These are phyloP conservation scores for Choanephora cucurbitarum DNA, from an alignment of 371 early-diverging fungal species.

Conservation along the genomic window DNA sequence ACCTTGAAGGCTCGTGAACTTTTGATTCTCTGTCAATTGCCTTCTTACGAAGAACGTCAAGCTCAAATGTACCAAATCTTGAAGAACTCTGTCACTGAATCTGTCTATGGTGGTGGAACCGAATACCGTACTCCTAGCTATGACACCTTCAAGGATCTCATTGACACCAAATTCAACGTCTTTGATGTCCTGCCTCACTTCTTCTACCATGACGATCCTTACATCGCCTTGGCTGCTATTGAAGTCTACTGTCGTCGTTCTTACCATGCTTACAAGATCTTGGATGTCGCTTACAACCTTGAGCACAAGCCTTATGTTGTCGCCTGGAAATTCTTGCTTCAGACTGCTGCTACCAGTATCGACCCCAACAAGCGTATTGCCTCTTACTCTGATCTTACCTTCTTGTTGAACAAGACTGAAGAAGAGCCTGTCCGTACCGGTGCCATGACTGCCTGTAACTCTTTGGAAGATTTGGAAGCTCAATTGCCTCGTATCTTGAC, in stretches of 20 bases:
- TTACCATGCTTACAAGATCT: constrained; percentile 93
- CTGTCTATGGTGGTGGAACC: constrained; percentile 70
- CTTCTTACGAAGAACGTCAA: constrained; percentile 90
- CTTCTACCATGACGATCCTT: constrained; percentile 83
- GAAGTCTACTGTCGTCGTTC: constrained; percentile 96
- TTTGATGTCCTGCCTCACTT: constrained; percentile 94
- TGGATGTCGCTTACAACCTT: constrained; percentile 78
- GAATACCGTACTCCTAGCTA: constrained; percentile 78
- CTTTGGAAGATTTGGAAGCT: constrained; percentile 54
- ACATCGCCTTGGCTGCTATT: constrained; percentile 85
- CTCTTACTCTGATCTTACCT: constrained; percentile 71
- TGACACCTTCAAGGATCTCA: constrained; percentile 84
- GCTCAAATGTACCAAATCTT: constrained; percentile 85
- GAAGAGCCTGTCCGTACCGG: constrained; percentile 71
- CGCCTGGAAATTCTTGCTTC: constrained; percentile 82
- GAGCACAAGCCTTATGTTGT: constrained; percentile 72
- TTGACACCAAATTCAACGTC: constrained; percentile 93
- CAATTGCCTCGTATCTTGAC: constrained; percentile 56
- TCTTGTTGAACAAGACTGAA: constrained; percentile 65
- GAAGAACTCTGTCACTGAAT: constrained; percentile 76
- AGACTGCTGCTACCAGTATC: constrained; percentile 48
- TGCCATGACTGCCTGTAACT: constrained; percentile 65
- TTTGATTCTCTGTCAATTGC: constrained; percentile 90
- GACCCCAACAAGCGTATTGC: constrained; percentile 73
- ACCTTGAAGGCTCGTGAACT: constrained; percentile 93